phyloP scores from a whole-genome alignment of 2,329 filamentous ascomycete species.

The Alternaria arbusti region DNA sequence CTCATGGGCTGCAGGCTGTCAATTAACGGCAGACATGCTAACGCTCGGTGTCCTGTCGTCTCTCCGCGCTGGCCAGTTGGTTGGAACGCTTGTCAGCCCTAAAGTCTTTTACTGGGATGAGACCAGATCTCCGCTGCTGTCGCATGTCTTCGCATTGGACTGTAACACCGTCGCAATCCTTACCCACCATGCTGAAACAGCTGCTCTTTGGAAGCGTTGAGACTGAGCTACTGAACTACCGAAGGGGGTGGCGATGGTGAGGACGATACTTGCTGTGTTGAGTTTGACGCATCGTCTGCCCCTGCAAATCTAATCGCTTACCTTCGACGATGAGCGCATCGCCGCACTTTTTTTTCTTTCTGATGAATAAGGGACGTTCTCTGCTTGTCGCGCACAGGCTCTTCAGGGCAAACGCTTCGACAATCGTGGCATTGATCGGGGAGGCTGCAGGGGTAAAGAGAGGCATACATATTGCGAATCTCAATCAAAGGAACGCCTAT shows the following conservation, averaged over 20 bases:
- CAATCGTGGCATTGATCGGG: constrained; percentile 14
- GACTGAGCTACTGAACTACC: constrained; percentile 19
- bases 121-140: constrained; percentile 13
- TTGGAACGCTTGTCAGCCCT: constrained; percentile 25
- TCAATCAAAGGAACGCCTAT: constrained; percentile 31
- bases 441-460: constrained; percentile 25
- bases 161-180: constrained; percentile 22
- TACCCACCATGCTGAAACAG: constrained; percentile 32
- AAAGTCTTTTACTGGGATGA: constrained; percentile 9
- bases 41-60: constrained; percentile 24
- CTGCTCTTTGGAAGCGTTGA: constrained; percentile 10
- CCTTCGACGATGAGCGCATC: constrained; percentile 16
- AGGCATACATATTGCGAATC: constrained; percentile 33
- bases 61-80: constrained; percentile 38
- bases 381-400: constrained; percentile 2
- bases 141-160: constrained; percentile 17
- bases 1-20: constrained; percentile 28
- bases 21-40: constrained; percentile 23
- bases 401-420: not conserved
- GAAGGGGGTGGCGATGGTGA: constrained; percentile 24
- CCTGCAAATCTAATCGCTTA: constrained; percentile 29
- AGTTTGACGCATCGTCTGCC: constrained; percentile 25
- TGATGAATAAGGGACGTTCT: constrained; percentile 4
- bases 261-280: constrained; percentile 15
- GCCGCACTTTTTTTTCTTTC: constrained; percentile 6